These are phyloP conservation scores for Paecilomyces fulvus DNA, from an alignment of 2,329 filamentous ascomycete species.

Conservation along the genomic window DNA sequence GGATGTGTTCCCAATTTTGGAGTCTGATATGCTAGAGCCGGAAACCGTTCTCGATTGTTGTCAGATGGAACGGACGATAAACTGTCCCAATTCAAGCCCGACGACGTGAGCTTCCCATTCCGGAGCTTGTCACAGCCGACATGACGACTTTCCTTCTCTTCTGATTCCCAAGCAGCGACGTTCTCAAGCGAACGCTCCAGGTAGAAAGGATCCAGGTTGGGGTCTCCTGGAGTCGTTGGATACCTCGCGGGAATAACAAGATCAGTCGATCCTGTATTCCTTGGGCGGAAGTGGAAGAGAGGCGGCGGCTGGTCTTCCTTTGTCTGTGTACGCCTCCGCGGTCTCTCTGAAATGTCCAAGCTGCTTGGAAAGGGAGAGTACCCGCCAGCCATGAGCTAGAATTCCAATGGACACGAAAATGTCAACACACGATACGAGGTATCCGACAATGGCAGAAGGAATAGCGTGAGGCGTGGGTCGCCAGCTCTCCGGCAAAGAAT, in stretches of 20 bases:
- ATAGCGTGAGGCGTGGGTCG: not conserved
- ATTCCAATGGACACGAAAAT: not conserved
- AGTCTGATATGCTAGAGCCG: not conserved
- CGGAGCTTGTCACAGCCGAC: conserved; percentile 21
- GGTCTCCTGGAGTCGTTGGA: conserved; percentile 16
- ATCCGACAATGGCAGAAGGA: not conserved
- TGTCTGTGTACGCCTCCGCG: conserved; percentile 23
- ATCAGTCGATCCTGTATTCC: conserved; percentile 2
- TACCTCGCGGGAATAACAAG: conserved; percentile 3
- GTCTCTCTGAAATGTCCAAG: conserved; percentile 22
- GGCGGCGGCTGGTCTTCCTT: conserved; percentile 19
- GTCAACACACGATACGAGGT: not conserved
- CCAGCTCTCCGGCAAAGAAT: not conserved
- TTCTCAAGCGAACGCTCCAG: conserved; percentile 26
- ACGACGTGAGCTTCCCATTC: conserved; percentile 24
- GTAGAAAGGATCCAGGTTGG: conserved; percentile 31
- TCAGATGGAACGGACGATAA: not conserved
- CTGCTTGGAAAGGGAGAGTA: conserved; percentile 24
- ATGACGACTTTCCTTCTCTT: conserved; percentile 21
- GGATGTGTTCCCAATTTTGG: not conserved
- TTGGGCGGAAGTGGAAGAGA: not conserved
- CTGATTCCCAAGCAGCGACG: conserved; percentile 17
- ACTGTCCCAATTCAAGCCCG: conserved; percentile 12
- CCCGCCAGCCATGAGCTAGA: conserved; percentile 31
- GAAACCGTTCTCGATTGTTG: not conserved